These are phyloP conservation scores for Nemania diffusa DNA, from an alignment of 2,329 filamentous ascomycete species.

Conservation along the genomic window DNA sequence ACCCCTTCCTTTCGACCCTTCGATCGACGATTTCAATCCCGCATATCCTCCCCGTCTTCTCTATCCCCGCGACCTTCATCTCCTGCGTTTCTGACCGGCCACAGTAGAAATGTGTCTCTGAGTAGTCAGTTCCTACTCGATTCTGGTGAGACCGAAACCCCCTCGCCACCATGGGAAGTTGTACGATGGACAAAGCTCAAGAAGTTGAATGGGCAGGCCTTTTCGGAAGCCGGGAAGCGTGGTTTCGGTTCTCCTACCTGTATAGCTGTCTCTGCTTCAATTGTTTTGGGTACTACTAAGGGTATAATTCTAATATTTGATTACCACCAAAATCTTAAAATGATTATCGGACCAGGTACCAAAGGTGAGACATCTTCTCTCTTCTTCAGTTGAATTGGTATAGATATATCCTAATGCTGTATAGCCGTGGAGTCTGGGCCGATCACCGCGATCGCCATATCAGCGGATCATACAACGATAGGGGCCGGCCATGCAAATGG, in stretches of 20 bases:
- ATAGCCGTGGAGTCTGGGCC: slow-evolving; percentile 89
- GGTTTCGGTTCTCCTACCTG: slow-evolving; percentile 94
- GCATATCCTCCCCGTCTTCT: slow-evolving; percentile 72
- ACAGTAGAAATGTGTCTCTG: slow-evolving; percentile 84
- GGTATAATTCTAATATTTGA: slow-evolving; percentile 96
- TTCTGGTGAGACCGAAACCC: slow-evolving; percentile 72
- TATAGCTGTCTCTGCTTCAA: slow-evolving; percentile 85
- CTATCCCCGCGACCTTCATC: slow-evolving; percentile 76
- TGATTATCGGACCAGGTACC: slow-evolving; percentile 91
- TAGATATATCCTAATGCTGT: slow-evolving; percentile 46
- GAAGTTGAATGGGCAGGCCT: slow-evolving; percentile 88
- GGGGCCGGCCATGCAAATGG: slow-evolving; percentile 91
- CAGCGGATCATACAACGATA: slow-evolving; percentile 91
- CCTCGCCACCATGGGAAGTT: slow-evolving; percentile 92
- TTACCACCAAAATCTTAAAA: slow-evolving; percentile 94
- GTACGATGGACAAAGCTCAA: slow-evolving; percentile 94
- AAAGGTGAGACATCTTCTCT: slow-evolving; percentile 73
- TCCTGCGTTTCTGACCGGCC: slow-evolving; percentile 78
- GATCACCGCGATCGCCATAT: slow-evolving; percentile 87
- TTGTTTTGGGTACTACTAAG: slow-evolving; percentile 92
- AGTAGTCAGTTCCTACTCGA: slow-evolving; percentile 75
- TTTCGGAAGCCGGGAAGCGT: slow-evolving; percentile 90
- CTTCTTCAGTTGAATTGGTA: not conserved
- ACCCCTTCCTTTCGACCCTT: slow-evolving; percentile 91
- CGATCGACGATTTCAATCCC: slow-evolving; percentile 91